phyloP scores from a whole-genome alignment of 352 stramenopile species.

The Phytophthora kernoviae region DNA sequence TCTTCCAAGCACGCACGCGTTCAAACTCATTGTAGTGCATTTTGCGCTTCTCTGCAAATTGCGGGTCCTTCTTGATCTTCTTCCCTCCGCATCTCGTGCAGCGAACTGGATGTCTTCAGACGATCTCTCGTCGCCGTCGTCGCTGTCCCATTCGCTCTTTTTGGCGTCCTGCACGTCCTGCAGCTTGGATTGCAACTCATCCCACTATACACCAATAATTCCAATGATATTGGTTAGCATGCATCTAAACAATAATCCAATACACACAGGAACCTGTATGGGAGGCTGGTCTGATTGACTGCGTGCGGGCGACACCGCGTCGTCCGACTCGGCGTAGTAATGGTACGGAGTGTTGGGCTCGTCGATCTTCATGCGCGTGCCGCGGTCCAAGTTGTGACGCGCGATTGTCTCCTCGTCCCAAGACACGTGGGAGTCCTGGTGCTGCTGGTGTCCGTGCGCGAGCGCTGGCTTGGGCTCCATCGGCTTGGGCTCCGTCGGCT shows the following conservation, averaged over 20 bases:
- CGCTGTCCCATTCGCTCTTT: conserved; percentile 68
- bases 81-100: conserved; percentile 55
- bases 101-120: conserved; percentile 35
- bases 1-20: conserved; percentile 66
- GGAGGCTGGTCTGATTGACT: conserved; percentile 52
- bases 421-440: conserved; percentile 55
- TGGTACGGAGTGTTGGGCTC: conserved; percentile 94
- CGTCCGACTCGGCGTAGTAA: conserved; percentile 58
- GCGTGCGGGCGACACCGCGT: conserved; percentile 48
- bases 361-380: conserved; percentile 94
- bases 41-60: conserved; percentile 80
- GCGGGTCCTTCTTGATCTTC: conserved; percentile 68
- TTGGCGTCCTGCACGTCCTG: conserved; percentile 52
- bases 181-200: conserved; percentile 72
- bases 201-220: conserved; percentile 45
- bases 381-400: conserved; percentile 89
- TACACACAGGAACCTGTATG: conserved; percentile 41
- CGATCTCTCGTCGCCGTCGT: conserved; percentile 50
- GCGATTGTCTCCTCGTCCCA: conserved; percentile 94
- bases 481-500: conserved; percentile 2
- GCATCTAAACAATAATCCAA: conserved; percentile 2
- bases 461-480: conserved; percentile 10
- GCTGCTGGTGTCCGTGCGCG: conserved; percentile 13
- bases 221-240: conserved; percentile 6
- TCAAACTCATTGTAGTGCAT: conserved; percentile 88